Base-by-base conservation (phyloP, 768 basidiomycete species). In the Arthromyces matolae region DNA sequence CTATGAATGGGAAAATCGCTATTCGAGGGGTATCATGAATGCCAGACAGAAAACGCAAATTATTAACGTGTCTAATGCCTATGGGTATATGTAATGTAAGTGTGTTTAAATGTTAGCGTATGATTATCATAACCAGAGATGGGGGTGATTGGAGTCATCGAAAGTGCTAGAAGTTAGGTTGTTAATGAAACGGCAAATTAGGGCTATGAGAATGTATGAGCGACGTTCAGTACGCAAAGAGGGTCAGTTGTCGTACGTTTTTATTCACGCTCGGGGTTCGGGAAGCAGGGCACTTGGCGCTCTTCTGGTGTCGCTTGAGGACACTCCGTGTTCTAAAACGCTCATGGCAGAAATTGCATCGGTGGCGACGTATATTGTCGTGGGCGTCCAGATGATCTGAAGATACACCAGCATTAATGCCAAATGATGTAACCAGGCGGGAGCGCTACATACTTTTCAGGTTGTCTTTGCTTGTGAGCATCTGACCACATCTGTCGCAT, bases 311-410 rank as follows among this genome's bases (percentile, higher is more conserved):
- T 13, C 53, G 53, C 23, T 52, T 52, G 12, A 58, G 32, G n/a
- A 57, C 56, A 14, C 56, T 57, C 10, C 56, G 56, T 1, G 56
- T 57, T 34, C 56, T 46, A 20, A 57, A 57, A 16, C 50, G 42
- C 19, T 57, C 53, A 8, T 23, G 45, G 34, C 56, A 57, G 25
- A 23, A 47, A 1, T 45, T 22, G 36, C 56, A 57, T 34, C 3
- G 8, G 32, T 57, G 56, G 13, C 53, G 52, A 25, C 56, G 47
- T 24, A 54, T 35, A 16, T 46, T 46, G 2, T 32, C 13, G 29
- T 57, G 56, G 28, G 56, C 56, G 31, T 54, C 53, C 22, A 40
- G 33, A 35, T 57, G 56, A 23, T 57, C 55, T 57, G 32, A 36
- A 16, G 10, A 32, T 7, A 25, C 1, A 5, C 41, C 5, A 46